phyloP scores from a whole-genome alignment of 1,284 basidiomycete species.

The Ceratobasidium sp. region DNA sequence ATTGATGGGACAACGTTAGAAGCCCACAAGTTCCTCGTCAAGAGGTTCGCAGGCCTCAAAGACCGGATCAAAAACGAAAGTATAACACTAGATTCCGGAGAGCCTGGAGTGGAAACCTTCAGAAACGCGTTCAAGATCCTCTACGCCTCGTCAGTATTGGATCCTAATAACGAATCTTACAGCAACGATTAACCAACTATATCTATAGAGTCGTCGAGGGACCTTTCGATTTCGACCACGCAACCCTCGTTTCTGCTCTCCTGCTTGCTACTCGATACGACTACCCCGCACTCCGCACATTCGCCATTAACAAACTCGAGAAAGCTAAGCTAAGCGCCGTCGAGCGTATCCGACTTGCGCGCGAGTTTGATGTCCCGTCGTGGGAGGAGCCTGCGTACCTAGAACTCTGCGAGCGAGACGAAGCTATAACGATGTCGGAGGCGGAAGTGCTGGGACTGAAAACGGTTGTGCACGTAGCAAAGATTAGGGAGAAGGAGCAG shows the following conservation, averaged over 20 bases:
- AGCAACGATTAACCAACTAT: no score
- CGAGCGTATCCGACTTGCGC: conserved; percentile 21
- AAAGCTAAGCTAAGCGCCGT: not conserved
- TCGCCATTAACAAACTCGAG: conserved; percentile 18
- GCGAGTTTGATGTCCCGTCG: conserved; percentile 3
- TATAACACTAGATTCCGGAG: not conserved
- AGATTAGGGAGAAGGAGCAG: not conserved
- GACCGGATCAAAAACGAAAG: conserved; percentile 4
- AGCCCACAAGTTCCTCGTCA: conserved; percentile 17
- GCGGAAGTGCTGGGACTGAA: not conserved
- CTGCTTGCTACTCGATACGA: not conserved
- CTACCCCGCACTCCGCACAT: conserved; percentile 1
- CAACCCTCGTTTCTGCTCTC: conserved; percentile 2
- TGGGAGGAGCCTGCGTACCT: conserved; percentile 34
- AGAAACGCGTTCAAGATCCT: conserved; percentile 24
- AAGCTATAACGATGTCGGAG: conserved; percentile 29
- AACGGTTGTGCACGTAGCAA: not conserved
- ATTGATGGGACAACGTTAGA: conserved; percentile 15
- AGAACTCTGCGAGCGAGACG: conserved; percentile 12
- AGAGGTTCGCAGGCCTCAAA: conserved; percentile 14
- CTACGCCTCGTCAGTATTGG: conserved; percentile 26
- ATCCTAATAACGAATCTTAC: no score
- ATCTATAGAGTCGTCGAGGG: not conserved
- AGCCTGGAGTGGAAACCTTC: conserved; percentile 1
- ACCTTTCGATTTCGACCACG: conserved; percentile 1